Percentiles rank a stretch among this genome's conserved stretches.
These are phyloP conservation scores for Globisporangium cystogenes DNA, from an alignment of 352 stramenopile species.

Conservation along the genomic window DNA sequence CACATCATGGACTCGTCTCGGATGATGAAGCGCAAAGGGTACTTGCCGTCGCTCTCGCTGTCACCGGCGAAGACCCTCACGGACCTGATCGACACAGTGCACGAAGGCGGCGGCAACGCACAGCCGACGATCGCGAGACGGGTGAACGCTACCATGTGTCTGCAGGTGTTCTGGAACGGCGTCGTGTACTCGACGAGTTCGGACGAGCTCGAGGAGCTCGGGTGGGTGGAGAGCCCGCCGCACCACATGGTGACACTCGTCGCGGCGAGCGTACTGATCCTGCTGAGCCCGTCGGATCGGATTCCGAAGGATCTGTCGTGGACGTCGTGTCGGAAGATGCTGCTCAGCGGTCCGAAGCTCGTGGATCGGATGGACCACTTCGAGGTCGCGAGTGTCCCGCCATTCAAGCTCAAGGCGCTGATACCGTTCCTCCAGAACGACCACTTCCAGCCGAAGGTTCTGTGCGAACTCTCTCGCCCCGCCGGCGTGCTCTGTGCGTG, in stretches of 20 bases:
- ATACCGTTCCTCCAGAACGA: slow-evolving; percentile 67
- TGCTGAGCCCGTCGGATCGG: slow-evolving; percentile 61
- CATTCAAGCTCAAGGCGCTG: slow-evolving; percentile 76
- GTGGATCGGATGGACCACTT: slow-evolving; percentile 40
- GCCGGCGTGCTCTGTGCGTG: slow-evolving; percentile 61
- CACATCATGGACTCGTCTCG: slow-evolving; percentile 68
- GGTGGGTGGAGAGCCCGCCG: slow-evolving; percentile 28
- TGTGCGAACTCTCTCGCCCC: slow-evolving; percentile 40
- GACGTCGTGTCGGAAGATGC: slow-evolving; percentile 59
- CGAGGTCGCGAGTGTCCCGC: slow-evolving; percentile 30
- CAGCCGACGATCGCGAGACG: slow-evolving; percentile 5
- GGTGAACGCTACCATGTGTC: slow-evolving; percentile 3
- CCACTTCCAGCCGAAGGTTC: slow-evolving; percentile 59
- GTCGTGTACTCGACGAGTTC: slow-evolving; percentile 33
- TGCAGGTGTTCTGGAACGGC: slow-evolving; percentile 25
- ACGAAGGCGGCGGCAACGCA: slow-evolving; percentile 16
- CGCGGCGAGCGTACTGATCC: slow-evolving; percentile 54
- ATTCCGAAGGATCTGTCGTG: slow-evolving; percentile 71
- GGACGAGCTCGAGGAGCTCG: slow-evolving; percentile 46
- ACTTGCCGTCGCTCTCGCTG: slow-evolving; percentile 46
- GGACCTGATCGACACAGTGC: slow-evolving; percentile 48
- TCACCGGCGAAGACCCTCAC: slow-evolving; percentile 60
- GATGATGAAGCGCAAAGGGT: slow-evolving; percentile 72
- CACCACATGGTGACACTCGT: slow-evolving; percentile 64
- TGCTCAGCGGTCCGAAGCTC: slow-evolving; percentile 37